Evolutionary conservation across 1,284 basidiomycete species (phyloP).

Genomic region (Phylloporus sp.): DNA sequence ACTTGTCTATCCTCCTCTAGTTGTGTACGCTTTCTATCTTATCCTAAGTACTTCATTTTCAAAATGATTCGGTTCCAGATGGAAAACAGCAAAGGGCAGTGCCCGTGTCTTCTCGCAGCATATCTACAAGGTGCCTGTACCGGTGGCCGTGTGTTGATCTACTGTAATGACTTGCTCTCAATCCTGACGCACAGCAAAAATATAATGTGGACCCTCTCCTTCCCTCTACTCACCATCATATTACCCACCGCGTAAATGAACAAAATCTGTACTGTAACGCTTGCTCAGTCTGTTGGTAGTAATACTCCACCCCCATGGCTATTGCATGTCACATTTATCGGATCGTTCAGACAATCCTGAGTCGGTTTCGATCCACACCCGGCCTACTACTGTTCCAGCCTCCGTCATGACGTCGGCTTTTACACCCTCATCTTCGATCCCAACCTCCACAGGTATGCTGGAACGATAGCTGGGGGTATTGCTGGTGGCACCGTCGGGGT

Average conservation of each 20-base stretch:
- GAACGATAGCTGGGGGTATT: no score
- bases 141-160: not conserved
- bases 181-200: not conserved
- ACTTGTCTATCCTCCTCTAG: not conserved
- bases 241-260: not conserved
- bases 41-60: not conserved
- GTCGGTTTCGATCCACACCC: not conserved
- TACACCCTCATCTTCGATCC: no score
- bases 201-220: not conserved
- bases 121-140: not conserved
- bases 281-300: slow-evolving; percentile 32
- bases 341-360: not conserved
- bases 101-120: not conserved
- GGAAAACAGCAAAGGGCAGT: not conserved
- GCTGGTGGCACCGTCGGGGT: no score
- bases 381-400: no score
- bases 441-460: no score
- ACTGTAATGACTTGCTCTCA: no score
- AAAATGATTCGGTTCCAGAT: not conserved
- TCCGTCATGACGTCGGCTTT: no score
- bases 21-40: not conserved
- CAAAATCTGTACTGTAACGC: slow-evolving; percentile 5
- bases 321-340: no score
- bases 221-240: not conserved
- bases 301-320: not conserved